Evolutionary conservation across 345 rosid genomes (phyloP).

Genomic region (Diplotaxis tenuifolia): DNA sequence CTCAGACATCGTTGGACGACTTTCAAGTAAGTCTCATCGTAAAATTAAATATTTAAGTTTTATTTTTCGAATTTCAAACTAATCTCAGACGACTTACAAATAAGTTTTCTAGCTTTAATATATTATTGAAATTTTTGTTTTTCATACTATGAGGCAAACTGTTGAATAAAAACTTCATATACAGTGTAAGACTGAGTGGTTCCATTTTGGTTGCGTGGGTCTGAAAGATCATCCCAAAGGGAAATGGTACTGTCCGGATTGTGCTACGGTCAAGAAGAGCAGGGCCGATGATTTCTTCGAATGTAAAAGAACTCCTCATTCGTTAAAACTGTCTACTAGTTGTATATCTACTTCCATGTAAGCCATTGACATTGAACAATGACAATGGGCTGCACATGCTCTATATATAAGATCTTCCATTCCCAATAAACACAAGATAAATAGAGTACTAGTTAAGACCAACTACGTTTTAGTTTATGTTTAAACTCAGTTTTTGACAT

Average conservation of each 20-base stretch:
- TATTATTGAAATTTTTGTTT: no score
- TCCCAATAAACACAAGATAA: neutral
- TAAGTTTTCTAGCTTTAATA: no score
- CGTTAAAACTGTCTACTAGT: no score
- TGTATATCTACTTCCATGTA: neutral
- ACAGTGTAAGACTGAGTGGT: slow-evolving; percentile 99
- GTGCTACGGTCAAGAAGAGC: slow-evolving; percentile 67
- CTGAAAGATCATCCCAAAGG: slow-evolving; percentile 87
- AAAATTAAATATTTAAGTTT: no score
- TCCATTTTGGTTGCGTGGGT: slow-evolving; percentile 93
- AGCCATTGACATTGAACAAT: neutral
- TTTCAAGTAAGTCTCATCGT: no score
- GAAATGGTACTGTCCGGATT: slow-evolving; percentile 88
- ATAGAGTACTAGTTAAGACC: neutral
- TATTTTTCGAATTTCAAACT: no score
- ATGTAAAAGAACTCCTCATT: no score
- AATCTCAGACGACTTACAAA: no score
- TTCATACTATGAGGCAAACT: no score
- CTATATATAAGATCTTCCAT: neutral
- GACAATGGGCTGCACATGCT: neutral
- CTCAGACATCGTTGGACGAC: no score
- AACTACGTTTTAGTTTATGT: neutral
- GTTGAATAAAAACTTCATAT: neutral
- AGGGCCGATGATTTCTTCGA: slow-evolving; percentile 67
- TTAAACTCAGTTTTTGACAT: no score